Base-by-base conservation (phyloP, 192 early-diverging fungal species). In the Podila minutissima region DNA sequence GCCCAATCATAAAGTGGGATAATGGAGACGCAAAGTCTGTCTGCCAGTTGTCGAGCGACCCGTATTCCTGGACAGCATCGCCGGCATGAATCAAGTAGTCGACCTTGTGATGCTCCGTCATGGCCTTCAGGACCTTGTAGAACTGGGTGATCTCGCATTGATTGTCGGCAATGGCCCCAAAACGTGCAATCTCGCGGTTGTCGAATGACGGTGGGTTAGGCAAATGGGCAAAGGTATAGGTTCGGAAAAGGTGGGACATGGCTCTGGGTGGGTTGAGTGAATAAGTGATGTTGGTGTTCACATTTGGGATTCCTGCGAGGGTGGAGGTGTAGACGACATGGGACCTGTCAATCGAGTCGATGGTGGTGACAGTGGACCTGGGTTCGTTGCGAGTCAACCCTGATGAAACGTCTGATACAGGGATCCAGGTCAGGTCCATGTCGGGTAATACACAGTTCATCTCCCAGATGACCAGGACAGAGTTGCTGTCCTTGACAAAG, bases 41-140 rank as follows among this genome's bases (percentile, higher is more conserved):
- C 53, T 94, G 91, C 93, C 93, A 94, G 67, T 92, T 89, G 48
- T 83, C 83, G 26, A 93, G 71, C 28, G 83, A 86, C 0, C 70
- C 41, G 32, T 86, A 88, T 24, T 84, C 84, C 67, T 94, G 92
- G 9, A 93, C 89, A 5, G 86, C 84, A 78, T 94, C 93, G 22
- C 93, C 93, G 12, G 88, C 92, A 74, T 94, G 93, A 49, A 94
- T 60, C 26, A 93, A 82, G 38, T 84, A 83, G 67, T 93, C 85
- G 31, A 81, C 62, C 62, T 81, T 81, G 62, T 81, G 77, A 48
- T 53, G 86, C 67, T 68, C 73, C 29, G 61, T 67, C 66, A 64
- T 84, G 62, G 28, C 74, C 66, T 63, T 72, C 37, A 55, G 81
- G 29, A 69, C 84, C 61, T 51, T 76, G 33, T 58, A 64, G 24